Percentiles rank a stretch among this genome's conserved stretches.
phyloP scores from a whole-genome alignment of 805 yeast genomes.

The Metschnikowia kofuensis region DNA sequence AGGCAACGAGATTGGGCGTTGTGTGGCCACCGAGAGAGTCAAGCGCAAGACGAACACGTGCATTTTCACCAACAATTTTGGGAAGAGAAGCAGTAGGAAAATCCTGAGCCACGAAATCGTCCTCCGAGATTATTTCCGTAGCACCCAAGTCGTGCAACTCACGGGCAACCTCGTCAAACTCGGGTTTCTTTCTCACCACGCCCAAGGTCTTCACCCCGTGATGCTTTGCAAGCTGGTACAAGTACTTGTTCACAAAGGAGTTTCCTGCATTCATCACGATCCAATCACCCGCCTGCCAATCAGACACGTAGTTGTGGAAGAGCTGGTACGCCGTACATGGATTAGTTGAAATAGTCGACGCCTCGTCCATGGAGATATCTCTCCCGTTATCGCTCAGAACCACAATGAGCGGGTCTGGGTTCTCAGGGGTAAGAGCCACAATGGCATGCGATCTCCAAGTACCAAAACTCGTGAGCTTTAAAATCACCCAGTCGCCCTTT shows the following conservation, averaged over 20 bases:
- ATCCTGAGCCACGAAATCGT: constrained; percentile 20
- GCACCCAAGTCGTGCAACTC: constrained; percentile 29
- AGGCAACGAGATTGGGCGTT: constrained; percentile 20
- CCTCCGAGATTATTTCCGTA: constrained; percentile 29
- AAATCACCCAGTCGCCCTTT: constrained; percentile 36
- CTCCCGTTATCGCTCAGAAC: constrained; percentile 6
- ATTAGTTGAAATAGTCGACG: constrained; percentile 22
- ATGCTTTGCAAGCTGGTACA: constrained; percentile 27
- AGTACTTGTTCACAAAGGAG: constrained; percentile 31
- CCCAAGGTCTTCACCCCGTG: constrained; percentile 27
- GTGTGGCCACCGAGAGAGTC: constrained; percentile 31
- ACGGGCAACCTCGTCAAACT: constrained; percentile 16
- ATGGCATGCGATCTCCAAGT: constrained; percentile 26
- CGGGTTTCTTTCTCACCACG: constrained; percentile 27
- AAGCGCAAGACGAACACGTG: constrained; percentile 28
- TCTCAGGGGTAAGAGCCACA: constrained; percentile 10
- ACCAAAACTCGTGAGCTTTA: constrained; percentile 20
- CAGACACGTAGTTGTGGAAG: constrained; percentile 18
- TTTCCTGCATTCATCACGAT: constrained; percentile 33
- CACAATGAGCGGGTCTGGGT: constrained; percentile 13
- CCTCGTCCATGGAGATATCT: constrained; percentile 15
- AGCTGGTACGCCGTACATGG: constrained; percentile 23
- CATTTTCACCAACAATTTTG: constrained; percentile 17
- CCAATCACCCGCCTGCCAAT: constrained; percentile 30
- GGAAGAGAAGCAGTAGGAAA: constrained; percentile 16